Percentiles rank a stretch among this genome's conserved stretches.
phyloP scores from a whole-genome alignment of 768 basidiomycete genomes.

The Tulasnella sp. region DNA sequence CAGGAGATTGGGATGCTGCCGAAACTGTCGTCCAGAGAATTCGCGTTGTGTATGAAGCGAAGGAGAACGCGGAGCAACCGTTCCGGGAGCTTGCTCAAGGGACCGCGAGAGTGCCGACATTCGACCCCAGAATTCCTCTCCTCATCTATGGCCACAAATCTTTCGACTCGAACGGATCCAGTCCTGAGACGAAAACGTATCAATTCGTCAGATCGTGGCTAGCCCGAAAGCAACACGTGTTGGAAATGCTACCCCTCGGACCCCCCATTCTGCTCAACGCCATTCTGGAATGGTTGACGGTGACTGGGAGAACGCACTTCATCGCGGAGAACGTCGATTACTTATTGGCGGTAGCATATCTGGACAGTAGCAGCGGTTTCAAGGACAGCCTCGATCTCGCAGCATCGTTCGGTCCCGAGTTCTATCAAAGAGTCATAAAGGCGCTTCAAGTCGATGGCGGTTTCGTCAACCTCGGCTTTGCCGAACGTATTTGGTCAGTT shows the following conservation, averaged over 20 bases:
- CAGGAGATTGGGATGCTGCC: not conserved
- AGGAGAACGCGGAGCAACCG: not conserved
- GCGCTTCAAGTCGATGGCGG: constrained; percentile 2
- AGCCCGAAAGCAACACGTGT: not conserved
- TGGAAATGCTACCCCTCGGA: not conserved
- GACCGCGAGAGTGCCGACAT: not conserved
- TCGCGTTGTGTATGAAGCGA: not conserved
- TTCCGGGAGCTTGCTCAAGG: not conserved
- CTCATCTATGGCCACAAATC: constrained; percentile 4
- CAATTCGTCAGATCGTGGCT: not conserved
- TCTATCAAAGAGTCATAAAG: not conserved
- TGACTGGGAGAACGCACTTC: not conserved
- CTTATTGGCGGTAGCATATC: not conserved
- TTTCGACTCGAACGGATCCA: not conserved
- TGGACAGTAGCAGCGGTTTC: not conserved
- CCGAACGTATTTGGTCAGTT: not conserved
- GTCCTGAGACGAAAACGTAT: not conserved
- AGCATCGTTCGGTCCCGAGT: not conserved
- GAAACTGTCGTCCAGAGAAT: not conserved
- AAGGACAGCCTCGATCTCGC: not conserved
- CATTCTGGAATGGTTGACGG: not conserved
- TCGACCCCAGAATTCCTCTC: not conserved
- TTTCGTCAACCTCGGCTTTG: not conserved
- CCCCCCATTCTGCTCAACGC: not conserved
- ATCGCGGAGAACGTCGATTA: constrained; percentile 4